These are phyloP conservation scores for Ogataea naganishii DNA, from an alignment of 805 yeast species.

Conservation along the genomic window DNA sequence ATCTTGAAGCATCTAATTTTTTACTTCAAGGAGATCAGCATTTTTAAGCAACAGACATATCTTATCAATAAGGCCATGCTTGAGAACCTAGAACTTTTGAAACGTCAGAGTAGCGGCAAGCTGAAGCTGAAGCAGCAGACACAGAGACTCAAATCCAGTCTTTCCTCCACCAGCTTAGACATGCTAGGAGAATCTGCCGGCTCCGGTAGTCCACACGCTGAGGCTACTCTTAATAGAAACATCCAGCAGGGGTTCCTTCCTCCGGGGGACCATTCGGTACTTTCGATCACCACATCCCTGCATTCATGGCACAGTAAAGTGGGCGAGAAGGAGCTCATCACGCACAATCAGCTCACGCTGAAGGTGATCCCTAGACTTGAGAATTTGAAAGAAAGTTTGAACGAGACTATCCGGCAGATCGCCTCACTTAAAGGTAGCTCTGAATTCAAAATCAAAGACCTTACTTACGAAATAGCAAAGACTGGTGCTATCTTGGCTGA, in stretches of 20 bases:
- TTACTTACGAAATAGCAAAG: conserved; percentile 51
- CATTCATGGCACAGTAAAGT: conserved; percentile 21
- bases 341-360: conserved; percentile 40
- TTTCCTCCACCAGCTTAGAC: conserved; percentile 14
- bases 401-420: conserved; percentile 46
- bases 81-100: conserved; percentile 30
- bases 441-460: conserved; percentile 50
- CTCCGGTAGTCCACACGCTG: background rate
- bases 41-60: conserved; percentile 40
- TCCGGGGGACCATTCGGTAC: conserved; percentile 27
- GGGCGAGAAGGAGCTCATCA: conserved; percentile 37
- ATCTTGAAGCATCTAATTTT: conserved; percentile 43
- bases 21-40: conserved; percentile 40
- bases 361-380: conserved; percentile 46
- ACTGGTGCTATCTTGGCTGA: conserved; percentile 49
- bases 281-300: conserved; percentile 23
- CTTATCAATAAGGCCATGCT: conserved; percentile 40
- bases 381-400: conserved; percentile 43
- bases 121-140: conserved; percentile 17
- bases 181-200: conserved; percentile 3
- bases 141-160: no score
- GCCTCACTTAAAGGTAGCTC: conserved; percentile 36
- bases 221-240: conserved; percentile 27
- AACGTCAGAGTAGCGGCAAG: conserved; percentile 22
- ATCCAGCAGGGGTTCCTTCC: conserved; percentile 39